phyloP scores from a whole-genome alignment of 2,329 filamentous ascomycete genomes.

The Neoascochyta sp. region DNA sequence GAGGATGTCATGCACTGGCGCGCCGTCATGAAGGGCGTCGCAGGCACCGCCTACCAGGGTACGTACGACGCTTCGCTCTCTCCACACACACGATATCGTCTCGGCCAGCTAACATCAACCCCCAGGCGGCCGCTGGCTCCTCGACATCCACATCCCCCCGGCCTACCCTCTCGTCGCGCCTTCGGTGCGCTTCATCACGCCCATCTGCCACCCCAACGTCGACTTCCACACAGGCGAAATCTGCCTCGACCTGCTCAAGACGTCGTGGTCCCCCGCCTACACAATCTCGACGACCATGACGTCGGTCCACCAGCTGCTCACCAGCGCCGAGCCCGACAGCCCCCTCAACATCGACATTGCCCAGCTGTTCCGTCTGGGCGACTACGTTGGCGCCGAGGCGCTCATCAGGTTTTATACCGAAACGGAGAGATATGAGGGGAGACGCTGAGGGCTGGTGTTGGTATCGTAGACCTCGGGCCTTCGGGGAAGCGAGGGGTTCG shows the following conservation, averaged over 20 bases:
- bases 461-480: background rate
- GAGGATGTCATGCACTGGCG: slow-evolving; percentile 60
- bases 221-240: slow-evolving; percentile 72
- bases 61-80: slow-evolving; percentile 4
- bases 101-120: slow-evolving; percentile 1
- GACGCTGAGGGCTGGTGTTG: background rate
- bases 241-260: slow-evolving; percentile 80
- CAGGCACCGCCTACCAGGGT: slow-evolving; percentile 60
- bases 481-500: no score
- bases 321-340: slow-evolving; percentile 65
- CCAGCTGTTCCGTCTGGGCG: slow-evolving; percentile 64
- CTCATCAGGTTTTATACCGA: slow-evolving; percentile 70
- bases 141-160: slow-evolving; percentile 70
- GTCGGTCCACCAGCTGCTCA: slow-evolving; percentile 66
- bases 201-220: slow-evolving; percentile 42
- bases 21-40: slow-evolving; percentile 58
- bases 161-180: slow-evolving; percentile 79
- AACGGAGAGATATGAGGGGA: slow-evolving; percentile 45
- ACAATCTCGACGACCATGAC: slow-evolving; percentile 72
- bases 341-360: slow-evolving; percentile 79
- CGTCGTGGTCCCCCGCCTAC: slow-evolving; percentile 80
- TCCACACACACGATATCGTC: background rate
- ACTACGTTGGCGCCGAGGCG: slow-evolving; percentile 63
- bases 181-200: slow-evolving; percentile 69
- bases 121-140: slow-evolving; percentile 73